phyloP scores from a whole-genome alignment of 116 monocot genomes.

The Zostera marina region DNA sequence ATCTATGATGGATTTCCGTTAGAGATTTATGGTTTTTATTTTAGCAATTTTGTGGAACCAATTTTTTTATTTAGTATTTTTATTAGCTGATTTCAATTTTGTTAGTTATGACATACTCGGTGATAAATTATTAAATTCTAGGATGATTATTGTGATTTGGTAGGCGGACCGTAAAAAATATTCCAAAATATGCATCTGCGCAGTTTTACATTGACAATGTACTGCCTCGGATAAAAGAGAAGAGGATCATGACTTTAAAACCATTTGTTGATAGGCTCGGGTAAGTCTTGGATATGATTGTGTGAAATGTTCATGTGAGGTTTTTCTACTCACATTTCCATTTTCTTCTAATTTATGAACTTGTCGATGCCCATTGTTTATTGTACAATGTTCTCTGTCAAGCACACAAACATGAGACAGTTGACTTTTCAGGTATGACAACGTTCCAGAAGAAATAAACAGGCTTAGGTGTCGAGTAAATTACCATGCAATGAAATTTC shows the following conservation, averaged over 20 bases:
- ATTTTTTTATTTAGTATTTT: no score
- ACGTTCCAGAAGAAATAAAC: constrained; percentile 89
- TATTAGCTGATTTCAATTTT: no score
- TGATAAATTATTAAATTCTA: no score
- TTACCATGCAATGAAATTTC: constrained; percentile 96
- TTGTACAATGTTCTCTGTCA: no score
- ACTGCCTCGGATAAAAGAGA: constrained; percentile 86
- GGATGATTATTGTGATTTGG: background rate
- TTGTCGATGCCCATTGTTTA: no score
- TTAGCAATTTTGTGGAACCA: no score
- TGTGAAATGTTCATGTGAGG: background rate
- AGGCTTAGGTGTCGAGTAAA: constrained; percentile 92
- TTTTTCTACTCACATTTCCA: no score
- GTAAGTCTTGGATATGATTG: constrained; percentile 22
- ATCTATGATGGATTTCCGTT: no score
- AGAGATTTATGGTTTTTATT: no score
- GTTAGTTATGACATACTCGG: no score
- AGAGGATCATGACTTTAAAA: constrained; percentile 94
- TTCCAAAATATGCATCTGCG: constrained; percentile 95
- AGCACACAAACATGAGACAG: background rate
- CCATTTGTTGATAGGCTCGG: constrained; percentile 96
- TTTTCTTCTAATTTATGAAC: background rate
- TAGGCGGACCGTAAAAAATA: constrained; percentile 93
- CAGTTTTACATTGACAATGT: constrained; percentile 98
- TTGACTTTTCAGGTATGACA: constrained; percentile 58